Base-by-base conservation (phyloP, 2,329 filamentous ascomycete species). In the Canariomyces notabilis region DNA sequence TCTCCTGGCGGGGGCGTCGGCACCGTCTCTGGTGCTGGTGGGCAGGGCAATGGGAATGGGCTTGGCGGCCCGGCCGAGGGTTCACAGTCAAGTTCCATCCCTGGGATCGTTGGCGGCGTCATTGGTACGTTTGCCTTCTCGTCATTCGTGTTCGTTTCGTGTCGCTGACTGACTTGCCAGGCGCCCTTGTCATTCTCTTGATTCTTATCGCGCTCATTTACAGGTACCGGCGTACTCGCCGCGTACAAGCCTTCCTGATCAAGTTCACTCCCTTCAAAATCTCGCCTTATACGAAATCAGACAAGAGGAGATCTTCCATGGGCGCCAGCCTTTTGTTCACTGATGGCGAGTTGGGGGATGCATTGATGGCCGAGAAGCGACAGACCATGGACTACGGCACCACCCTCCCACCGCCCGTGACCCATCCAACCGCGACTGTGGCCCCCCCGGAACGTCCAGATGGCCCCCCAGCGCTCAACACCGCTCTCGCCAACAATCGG, bases 261-360 rank as follows among this genome's bases (percentile, higher is more conserved):
- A 55, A 48, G 33, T 55, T 47, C 48, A 58, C 52, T 2, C 57
- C 57, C 2, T 50, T 57, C 44, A 56, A 51, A 39, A 32, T 49
- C 19, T 23, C 54, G 2, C 43, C 54, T 2, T 59, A 59, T 46
- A 50, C 47, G 2, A 18, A 51, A 6, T 20, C 20, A 2, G 54
- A 59, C 11, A 53, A 43, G 37, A 57, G 56, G 21, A 51, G 57
- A 2, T 50, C 52, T 2, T 59, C 57, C 2, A 54, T 59, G 51
- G 57, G 57, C 42, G 51, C 33, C 5, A 49, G 48, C 15, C 50
- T 59, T 1, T 36, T 59, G 4, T 57, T 57, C 36, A 54, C 50
- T 12, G 53, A 56, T 21, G 51, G 54, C 23, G 44, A n/a, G 22
- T 47, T 48, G 39, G 42, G 44, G 9, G 49, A 51, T 19, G 46